These are phyloP conservation scores for Hypsizygus marmoreus DNA, from an alignment of 768 basidiomycete species.

Conservation along the genomic window DNA sequence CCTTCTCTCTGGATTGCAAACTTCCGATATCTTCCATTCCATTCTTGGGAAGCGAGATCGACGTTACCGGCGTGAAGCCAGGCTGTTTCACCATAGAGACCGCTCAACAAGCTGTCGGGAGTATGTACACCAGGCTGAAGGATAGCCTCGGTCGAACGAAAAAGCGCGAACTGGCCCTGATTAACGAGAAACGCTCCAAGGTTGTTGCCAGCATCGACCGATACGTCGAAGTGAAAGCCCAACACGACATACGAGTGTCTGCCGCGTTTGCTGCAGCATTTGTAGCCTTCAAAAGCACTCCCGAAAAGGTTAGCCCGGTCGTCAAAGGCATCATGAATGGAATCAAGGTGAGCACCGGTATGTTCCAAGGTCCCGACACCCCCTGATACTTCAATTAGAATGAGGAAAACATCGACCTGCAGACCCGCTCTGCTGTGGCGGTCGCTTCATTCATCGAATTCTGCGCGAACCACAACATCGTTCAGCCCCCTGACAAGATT, in stretches of 20 bases:
- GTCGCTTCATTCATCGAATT: constrained; percentile 89
- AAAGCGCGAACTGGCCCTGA: constrained; percentile 71
- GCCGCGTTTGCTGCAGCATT: constrained; percentile 92
- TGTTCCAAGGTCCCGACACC: neutral
- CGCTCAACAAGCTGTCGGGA: constrained; percentile 69
- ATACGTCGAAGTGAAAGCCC: constrained; percentile 79
- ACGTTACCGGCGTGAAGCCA: constrained; percentile 63
- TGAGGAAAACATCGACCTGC: constrained; percentile 88
- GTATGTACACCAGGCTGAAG: constrained; percentile 74
- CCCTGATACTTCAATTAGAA: constrained; percentile 44
- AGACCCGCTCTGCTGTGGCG: constrained; percentile 82
- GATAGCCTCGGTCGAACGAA: constrained; percentile 73
- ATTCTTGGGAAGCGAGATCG: constrained; percentile 72
- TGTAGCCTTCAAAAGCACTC: constrained; percentile 82
- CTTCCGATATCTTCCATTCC: constrained; percentile 81
- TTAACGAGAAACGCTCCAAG: constrained; percentile 75
- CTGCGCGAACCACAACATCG: constrained; percentile 69
- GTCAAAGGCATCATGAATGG: constrained; percentile 98
- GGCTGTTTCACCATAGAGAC: constrained; percentile 80
- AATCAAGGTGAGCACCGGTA: constrained; percentile 72
- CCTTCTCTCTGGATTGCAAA: constrained; percentile 87
- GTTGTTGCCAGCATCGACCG: constrained; percentile 73
- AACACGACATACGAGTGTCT: constrained; percentile 84
- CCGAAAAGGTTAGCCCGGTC: constrained; percentile 93
- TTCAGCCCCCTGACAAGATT: constrained; percentile 92